These are phyloP conservation scores for Populus tremula DNA, from an alignment of 345 rosid genomes.

Conservation along the genomic window DNA sequence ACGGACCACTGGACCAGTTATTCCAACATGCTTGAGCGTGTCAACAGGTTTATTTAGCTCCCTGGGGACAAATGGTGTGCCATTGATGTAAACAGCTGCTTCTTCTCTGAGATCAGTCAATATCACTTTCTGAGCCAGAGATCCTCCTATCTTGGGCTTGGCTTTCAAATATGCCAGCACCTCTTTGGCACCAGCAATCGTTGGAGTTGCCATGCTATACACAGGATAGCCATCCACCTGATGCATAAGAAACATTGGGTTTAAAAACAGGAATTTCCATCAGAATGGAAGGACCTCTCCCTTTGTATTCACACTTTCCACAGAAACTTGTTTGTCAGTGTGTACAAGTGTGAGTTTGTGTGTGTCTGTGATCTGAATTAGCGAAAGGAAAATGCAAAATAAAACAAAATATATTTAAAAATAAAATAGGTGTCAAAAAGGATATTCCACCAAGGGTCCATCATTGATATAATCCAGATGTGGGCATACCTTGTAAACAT, in stretches of 20 bases:
- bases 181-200: conserved; percentile 76
- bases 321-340: neutral
- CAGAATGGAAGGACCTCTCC: neutral
- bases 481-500: conserved; percentile 70
- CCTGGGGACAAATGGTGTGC: conserved; percentile 85
- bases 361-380: neutral
- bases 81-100: conserved; percentile 88
- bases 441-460: neutral
- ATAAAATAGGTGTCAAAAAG: neutral
- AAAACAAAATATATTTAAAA: neutral
- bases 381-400: neutral
- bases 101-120: conserved; percentile 94
- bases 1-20: conserved; percentile 81
- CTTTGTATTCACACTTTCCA: neutral
- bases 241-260: conserved; percentile 18
- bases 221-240: conserved; percentile 92
- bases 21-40: conserved; percentile 89
- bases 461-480: neutral
- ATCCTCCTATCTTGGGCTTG: conserved; percentile 51
- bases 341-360: neutral
- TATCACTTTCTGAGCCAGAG: conserved; percentile 46
- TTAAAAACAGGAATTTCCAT: conserved; percentile 1
- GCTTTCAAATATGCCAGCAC: conserved; percentile 82
- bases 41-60: conserved; percentile 89
- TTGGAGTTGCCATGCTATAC: conserved; percentile 98